Evolutionary conservation across 768 basidiomycete species (phyloP), one percentile per base, ranked within the genome.

Genomic region (Lentinula detonsa): DNA sequence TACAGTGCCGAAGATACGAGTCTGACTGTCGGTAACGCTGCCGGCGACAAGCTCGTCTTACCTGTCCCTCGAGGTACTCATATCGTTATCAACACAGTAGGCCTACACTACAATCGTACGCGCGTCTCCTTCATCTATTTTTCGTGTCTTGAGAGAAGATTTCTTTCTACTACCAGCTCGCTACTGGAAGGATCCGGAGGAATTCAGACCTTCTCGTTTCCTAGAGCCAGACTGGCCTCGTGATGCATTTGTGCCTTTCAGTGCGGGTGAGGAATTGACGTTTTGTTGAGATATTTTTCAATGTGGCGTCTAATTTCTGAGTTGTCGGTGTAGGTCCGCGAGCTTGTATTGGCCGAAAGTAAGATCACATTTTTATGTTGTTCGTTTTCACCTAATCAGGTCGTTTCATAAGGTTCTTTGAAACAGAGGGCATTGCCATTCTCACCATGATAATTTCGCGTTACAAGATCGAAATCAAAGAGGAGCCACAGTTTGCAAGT

Each of bases 211-310:
- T 4, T 67, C 69, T 45, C 65, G 75, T 31, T 76, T 76, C 64
- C 59, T 83, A 16, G 74, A 73, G 42, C 52, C 34, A 18, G 78
- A 83, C 52, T 85, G 80, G 77, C 75, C 79, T 31, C 73, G 76
- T 34, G 82, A 84, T 64, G 84, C 83, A 0, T 84, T 83, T 66
- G 45, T 81, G 31, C 81, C 83, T 4, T 84, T 84, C 65, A 81
- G 78, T 57, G 72, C 67, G 48, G 81, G 81, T 73, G 58, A 58
- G 71, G 61, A 28, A 16, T n/a, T 21, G 52, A 21, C 21, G 16
- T 46, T 5, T 40, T n/a, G 23, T 15, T 28, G 6, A 3, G 2
- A 31, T n/a, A 40, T 8, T 18, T 10, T 6, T 34, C 33, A 15
- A 9, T 18, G 8, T 28, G 9, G 31, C 46, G 4, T 58, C 7